Base-by-base conservation (phyloP, 495 filamentous ascomycete genomes). In the Aspergillus nidulans region DNA sequence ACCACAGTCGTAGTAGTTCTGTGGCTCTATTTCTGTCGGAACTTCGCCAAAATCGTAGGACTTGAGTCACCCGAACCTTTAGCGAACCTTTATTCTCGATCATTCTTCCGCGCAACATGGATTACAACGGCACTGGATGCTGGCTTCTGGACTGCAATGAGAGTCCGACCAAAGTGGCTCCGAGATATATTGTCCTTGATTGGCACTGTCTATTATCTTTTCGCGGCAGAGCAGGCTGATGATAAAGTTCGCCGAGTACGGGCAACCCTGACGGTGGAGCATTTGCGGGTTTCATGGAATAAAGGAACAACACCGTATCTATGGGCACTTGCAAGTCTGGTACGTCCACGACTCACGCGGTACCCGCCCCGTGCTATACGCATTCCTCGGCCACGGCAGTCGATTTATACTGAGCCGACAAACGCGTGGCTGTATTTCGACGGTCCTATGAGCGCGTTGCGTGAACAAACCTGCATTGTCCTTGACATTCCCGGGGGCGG, bases 101-200 rank as follows among this genome's bases (percentile, higher is more conserved):
- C 88, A n/a, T 98, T 95, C 73, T 98, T 97, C 71, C 86, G 95
- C 44, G 95, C 94, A 63, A 97, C 94, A 75, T 97, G 92, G 94
- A 83, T 96, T 20, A 86, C 92, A 36, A 98, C 94, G 0, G 94
- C 90, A 0, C 69, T 98, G 53, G 94, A 98, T 66, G 94, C 94
- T 9, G 94, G 94, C 0, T 98, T 96, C 69, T 98, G 94, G 94
- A 95, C 91, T 0, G 95, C 94, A 5, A 98, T 98, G 94, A 86
- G 84, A 51, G 88, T 98, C 47, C 81, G 80, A 43, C 81, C 77
- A 50, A 92, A 90, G 61, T 91, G 88, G 87, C 64, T 95, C 16
- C 79, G 90, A 21, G 92, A 97, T 66, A 63, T 95, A 15, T 81
- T 85, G 4, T 91, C 87, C 56, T 77, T 98, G 19, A 77, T 88